phyloP scores from a whole-genome alignment of 73 alveolate genomes.

The Paramecium sexaurelia region DNA sequence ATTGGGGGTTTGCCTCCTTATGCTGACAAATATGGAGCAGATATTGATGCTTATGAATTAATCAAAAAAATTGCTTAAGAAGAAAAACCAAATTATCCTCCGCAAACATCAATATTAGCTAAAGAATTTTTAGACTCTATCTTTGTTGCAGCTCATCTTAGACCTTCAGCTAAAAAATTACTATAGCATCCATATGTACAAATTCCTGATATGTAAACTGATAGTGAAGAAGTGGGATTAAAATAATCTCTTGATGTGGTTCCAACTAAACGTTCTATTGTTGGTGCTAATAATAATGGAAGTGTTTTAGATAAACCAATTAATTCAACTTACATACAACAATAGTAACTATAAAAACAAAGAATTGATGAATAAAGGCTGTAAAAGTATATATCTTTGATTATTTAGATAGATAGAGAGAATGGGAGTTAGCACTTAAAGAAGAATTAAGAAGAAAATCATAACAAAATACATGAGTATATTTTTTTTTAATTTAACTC shows the following conservation, averaged over 20 bases:
- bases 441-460: neutral
- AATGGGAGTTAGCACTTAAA: conserved; percentile 40
- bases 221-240: conserved; percentile 20
- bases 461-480: neutral
- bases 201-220: neutral
- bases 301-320: neutral
- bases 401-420: neutral
- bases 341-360: neutral
- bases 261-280: neutral
- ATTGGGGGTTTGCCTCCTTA: conserved; percentile 86
- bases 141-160: neutral
- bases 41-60: neutral
- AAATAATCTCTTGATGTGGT: neutral
- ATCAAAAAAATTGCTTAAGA: neutral
- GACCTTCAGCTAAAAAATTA: conserved; percentile 45
- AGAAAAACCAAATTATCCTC: conserved; percentile 30
- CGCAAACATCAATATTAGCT: neutral
- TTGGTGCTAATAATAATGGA: neutral
- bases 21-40: neutral
- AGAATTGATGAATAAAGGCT: neutral
- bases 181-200: conserved; percentile 7
- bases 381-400: neutral
- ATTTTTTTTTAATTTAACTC: neutral
- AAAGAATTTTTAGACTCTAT: conserved; percentile 6
- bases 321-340: neutral